These are phyloP conservation scores for Lactuca sativa DNA, from an alignment of 129 eudicot genomes.

Conservation along the genomic window DNA sequence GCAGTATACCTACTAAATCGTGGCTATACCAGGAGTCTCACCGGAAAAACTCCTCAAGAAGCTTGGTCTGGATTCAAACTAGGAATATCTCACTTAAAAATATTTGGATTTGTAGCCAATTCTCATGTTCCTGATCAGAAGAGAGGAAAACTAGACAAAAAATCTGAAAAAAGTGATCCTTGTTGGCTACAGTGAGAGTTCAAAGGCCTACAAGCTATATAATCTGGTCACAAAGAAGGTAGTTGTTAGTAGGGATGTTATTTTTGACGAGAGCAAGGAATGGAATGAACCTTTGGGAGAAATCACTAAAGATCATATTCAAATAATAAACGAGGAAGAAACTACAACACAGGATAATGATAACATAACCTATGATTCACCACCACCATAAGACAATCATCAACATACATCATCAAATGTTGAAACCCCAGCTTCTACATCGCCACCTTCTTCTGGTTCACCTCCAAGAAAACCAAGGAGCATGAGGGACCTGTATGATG, in stretches of 20 bases:
- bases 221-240: background rate
- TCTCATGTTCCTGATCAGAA: conserved; percentile 1
- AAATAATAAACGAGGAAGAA: background rate
- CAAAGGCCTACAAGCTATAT: conserved; percentile 13
- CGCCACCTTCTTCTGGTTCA: background rate
- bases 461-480: background rate
- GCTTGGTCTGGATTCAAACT: conserved; percentile 18
- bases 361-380: background rate
- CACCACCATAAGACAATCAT: background rate
- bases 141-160: conserved; percentile 7
- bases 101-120: conserved; percentile 14
- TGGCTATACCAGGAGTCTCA: background rate
- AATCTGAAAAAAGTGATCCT: background rate
- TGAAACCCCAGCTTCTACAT: no score
- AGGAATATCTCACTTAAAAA: background rate
- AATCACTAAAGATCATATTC: background rate
- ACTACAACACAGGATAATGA: background rate
- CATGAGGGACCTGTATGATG: background rate
- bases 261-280: background rate
- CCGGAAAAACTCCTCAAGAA: background rate
- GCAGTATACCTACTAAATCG: conserved; percentile 3
- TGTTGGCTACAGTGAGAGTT: background rate
- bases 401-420: no score
- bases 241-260: background rate
- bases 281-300: background rate